Evolutionary conservation across 495 filamentous ascomycete species (phyloP).

Genomic region (Aspergillus diversus): DNA sequence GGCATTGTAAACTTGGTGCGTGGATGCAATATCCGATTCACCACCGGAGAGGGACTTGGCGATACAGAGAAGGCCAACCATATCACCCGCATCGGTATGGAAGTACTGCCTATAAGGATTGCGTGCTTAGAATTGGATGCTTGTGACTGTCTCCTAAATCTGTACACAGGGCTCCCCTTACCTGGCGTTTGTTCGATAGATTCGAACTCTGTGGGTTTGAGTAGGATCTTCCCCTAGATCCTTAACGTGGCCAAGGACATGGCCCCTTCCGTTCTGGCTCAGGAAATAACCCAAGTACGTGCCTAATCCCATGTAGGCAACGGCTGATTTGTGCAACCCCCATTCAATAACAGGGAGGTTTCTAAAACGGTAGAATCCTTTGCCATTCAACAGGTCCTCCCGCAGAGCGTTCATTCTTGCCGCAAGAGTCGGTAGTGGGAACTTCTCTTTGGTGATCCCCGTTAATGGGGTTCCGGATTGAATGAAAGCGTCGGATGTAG

Average conservation of each 20-base stretch:
- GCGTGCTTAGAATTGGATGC: background rate
- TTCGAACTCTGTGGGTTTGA: constrained; percentile 79
- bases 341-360: constrained; percentile 75
- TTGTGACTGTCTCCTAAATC: too few relatives aligned
- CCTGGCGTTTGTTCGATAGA: constrained; percentile 86
- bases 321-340: constrained; percentile 76
- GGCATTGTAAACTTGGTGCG: constrained; percentile 75
- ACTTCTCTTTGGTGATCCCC: constrained; percentile 67
- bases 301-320: constrained; percentile 87
- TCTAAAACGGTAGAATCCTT: constrained; percentile 86
- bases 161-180: constrained; percentile 32
- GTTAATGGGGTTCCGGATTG: constrained; percentile 63
- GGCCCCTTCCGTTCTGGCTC: constrained; percentile 80
- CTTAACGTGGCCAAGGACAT: constrained; percentile 89
- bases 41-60: constrained; percentile 54
- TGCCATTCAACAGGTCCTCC: constrained; percentile 75
- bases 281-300: constrained; percentile 84
- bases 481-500: constrained; percentile 71
- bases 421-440: constrained; percentile 66
- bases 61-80: constrained; percentile 59
- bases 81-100: constrained; percentile 67
- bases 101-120: constrained; percentile 56
- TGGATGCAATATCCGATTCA: constrained; percentile 55
- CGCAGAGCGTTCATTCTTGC: constrained; percentile 61
- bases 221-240: constrained; percentile 82